Base-by-base conservation (phyloP, 2,329 filamentous ascomycete genomes). In the Pestalotiopsis fici region DNA sequence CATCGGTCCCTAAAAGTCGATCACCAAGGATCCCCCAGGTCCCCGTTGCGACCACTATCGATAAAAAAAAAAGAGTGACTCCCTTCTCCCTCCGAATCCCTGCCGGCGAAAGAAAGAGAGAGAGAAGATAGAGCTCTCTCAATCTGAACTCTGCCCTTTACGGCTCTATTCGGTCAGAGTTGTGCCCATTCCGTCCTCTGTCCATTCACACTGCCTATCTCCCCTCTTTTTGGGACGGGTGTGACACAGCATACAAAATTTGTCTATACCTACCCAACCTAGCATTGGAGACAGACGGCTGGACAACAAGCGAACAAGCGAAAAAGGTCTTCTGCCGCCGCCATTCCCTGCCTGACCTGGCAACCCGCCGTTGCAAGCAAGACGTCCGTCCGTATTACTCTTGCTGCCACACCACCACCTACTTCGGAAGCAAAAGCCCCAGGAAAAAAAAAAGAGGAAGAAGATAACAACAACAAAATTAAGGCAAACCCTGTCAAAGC, bases 81-180 rank as follows among this genome's bases (percentile, higher is more conserved):
- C n/a, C 25, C 21, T 54, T 27, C 21, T 23, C 37, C 11, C 23
- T 13, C 47, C 12, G 54, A 50, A 65, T 31, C 62, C 63, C 63
- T 65, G 54, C 54, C 37, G 7, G 18, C 15, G 18, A 15, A 55
- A 11, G 28, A 50, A 54, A 65, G 39, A 50, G 50, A 65, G 54
- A 50, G 43, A 2, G 4, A 7, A 7, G 43, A 50, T 18, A n/a
- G 43, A 7, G 18, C 43, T 18, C n/a, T 50, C n/a, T 18, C n/a
- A 5, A 11, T 35, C 31, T 35, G 18, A 7, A 9, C 5, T 28
- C 21, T 39, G 56, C 28, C 27, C 28, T n/a, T 11, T 12, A 28
- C n/a, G 27, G 12, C 27, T 21, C 27, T 18, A 11, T 65, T 65
- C 63, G 63, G 63, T 65, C 63, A 65, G 37, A 65, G 63, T 64